These are phyloP conservation scores for Nitzschia sp. DNA, from an alignment of 108 stramenopile species.

Conservation along the genomic window DNA sequence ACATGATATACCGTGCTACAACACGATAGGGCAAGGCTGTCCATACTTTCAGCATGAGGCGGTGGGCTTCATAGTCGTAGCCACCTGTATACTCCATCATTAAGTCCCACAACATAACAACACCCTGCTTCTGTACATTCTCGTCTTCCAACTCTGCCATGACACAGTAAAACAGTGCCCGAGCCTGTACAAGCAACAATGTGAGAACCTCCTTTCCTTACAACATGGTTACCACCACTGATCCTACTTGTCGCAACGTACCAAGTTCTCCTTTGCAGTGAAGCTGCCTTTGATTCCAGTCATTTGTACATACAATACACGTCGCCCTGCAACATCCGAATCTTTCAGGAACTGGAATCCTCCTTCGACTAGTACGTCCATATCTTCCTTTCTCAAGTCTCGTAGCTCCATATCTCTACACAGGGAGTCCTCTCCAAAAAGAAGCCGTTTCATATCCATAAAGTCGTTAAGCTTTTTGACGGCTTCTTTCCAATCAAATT, in stretches of 20 bases:
- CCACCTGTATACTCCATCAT: conserved; percentile 9
- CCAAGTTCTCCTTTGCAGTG: not conserved
- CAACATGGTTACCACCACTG: too few relatives aligned
- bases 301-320: not conserved
- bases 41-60: not conserved
- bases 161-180: conserved; percentile 7
- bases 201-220: too few relatives aligned
- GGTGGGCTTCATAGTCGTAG: conserved; percentile 8
- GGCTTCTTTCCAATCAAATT: conserved; percentile 15
- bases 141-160: conserved; percentile 10
- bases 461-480: conserved; percentile 1
- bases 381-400: conserved; percentile 14
- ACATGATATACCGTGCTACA: conserved; percentile 4
- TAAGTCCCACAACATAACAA: conserved; percentile 10
- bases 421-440: conserved; percentile 19
- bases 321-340: conserved; percentile 4
- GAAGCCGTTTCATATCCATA: conserved; percentile 10
- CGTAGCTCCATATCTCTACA: not conserved
- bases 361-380: conserved; percentile 2
- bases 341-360: conserved; percentile 9
- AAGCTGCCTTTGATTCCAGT: not conserved
- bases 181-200: not conserved
- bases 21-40: not conserved
- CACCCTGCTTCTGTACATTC: conserved; percentile 6
- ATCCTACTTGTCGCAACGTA: not conserved